Conservation (phyloP, 345 rosid genomes). For the Erysimum cheiranthoides region DNA sequence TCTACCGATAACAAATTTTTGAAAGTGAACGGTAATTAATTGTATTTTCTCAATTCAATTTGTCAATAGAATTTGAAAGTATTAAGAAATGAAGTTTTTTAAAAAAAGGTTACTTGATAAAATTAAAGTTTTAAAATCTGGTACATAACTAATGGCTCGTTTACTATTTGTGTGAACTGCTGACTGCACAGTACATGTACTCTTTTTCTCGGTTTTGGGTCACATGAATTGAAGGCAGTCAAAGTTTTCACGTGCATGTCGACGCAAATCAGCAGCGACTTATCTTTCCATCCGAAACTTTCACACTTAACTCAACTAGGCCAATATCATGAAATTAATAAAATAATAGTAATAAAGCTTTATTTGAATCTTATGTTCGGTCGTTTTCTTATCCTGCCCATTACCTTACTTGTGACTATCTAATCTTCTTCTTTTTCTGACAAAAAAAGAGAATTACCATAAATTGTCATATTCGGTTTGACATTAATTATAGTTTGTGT, state of each 20-base stretch:
- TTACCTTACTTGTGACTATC: background rate
- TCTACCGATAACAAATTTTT: no score
- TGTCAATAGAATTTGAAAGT: no score
- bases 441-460: constrained; percentile 5
- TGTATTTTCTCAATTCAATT: no score
- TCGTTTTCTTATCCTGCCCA: constrained; percentile 21
- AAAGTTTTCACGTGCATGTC: constrained; percentile 34
- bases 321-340: background rate
- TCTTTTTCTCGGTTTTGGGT: background rate
- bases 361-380: constrained; percentile 4
- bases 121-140: background rate
- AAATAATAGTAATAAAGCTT: background rate
- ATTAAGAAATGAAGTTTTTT: no score
- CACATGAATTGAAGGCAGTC: constrained; percentile 35
- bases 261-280: background rate
- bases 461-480: background rate
- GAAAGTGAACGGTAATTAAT: no score
- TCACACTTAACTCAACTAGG: constrained; percentile 1
- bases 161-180: background rate
- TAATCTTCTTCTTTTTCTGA: background rate
- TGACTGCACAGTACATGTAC: background rate
- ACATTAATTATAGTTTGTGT: constrained; percentile 2
- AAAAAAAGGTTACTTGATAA: background rate
- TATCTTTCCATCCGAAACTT: background rate
- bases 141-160: no score